Base-by-base conservation (phyloP, 805 yeast species). In the Saturnispora besseyi region DNA sequence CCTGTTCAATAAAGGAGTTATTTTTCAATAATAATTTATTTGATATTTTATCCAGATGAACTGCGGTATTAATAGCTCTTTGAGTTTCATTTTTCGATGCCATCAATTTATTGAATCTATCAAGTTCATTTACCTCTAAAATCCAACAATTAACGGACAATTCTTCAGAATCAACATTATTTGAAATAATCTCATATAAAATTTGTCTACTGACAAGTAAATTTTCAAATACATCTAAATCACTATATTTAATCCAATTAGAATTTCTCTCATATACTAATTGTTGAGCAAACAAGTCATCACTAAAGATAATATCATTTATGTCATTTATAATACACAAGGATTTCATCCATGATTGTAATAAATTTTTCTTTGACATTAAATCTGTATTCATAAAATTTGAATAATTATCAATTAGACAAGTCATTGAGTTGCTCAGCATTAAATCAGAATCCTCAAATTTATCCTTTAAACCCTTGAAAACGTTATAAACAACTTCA, bases 41-140 rank as follows among this genome's bases (percentile, higher is more conserved):
- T 3, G 68, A 61, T 18, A 77, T 53, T 29, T 67, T 62, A 45
- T 74, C 70, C 21, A 81, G 55, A 21, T 72, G 59, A 9, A 79
- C 67, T 0, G 80, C 67, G 0, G 80, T 67, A 52, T 74, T 78
- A 2, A 78, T 64, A 41, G 76, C 69, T 55, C 75, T 78, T 56
- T 82, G 88, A 5, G 55, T 62, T 37, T 71, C 72, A 0, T 56
- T 54, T 41, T 62, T 65, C 0, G 48, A 40, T 15, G 79, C 68
- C 2, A 80, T 65, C 22, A 72, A 52, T 24, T 64, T 59, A 10
- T 74, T 76, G 51, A 73, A 75, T 15, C 72, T 57, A 7, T 69
- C 59, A 3, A 77, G 55, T 51, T 78, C 83, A 52, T 62, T 54
- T 4, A 61, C 51, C 2, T 64, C 59, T 5, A 66, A 49, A n/a